Evolutionary conservation across 1,284 basidiomycete species (phyloP).

Genomic region (Somion occarium): DNA sequence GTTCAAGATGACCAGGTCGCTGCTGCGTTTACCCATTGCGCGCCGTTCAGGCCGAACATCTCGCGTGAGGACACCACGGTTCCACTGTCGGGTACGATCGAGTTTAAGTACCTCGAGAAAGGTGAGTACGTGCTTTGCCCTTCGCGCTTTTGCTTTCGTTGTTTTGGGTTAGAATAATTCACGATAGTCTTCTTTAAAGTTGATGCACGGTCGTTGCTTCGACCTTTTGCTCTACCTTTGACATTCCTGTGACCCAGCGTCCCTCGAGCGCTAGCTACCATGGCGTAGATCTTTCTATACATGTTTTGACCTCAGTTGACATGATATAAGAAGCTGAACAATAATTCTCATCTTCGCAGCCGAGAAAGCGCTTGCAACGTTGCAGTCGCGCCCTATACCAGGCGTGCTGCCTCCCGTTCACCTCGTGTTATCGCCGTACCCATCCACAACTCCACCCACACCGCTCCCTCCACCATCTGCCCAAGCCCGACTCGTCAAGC

Average conservation of each 20-base stretch:
- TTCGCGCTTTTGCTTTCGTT: too few species aligned
- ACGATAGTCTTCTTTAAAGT: too few species aligned
- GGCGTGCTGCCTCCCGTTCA: conserved; percentile 48
- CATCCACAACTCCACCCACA: conserved; percentile 64
- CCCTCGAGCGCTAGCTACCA: too few species aligned
- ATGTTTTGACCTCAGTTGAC: not conserved
- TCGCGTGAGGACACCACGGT: conserved; percentile 50
- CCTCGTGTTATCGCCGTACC: conserved; percentile 71
- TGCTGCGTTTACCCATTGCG: conserved; percentile 61
- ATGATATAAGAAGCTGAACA: not conserved
- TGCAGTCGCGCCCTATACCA: conserved; percentile 69
- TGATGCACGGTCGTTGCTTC: too few species aligned
- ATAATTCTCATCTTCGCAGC: conserved; percentile 39
- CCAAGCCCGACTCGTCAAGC: conserved; percentile 71
- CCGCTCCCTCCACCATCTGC: conserved; percentile 70
- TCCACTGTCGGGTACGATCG: conserved; percentile 62
- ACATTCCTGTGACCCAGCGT: too few species aligned
- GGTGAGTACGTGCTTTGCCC: too few species aligned
- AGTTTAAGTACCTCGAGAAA: conserved; percentile 75
- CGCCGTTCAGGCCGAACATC: conserved; percentile 75
- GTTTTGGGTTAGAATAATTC: too few species aligned
- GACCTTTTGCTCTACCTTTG: too few species aligned
- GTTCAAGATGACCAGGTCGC: conserved; percentile 74
- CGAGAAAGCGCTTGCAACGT: conserved; percentile 82
- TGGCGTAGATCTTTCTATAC: not conserved